These are phyloP conservation scores for Phytomonas francai DNA, from an alignment of 208 protist species.

Conservation along the genomic window DNA sequence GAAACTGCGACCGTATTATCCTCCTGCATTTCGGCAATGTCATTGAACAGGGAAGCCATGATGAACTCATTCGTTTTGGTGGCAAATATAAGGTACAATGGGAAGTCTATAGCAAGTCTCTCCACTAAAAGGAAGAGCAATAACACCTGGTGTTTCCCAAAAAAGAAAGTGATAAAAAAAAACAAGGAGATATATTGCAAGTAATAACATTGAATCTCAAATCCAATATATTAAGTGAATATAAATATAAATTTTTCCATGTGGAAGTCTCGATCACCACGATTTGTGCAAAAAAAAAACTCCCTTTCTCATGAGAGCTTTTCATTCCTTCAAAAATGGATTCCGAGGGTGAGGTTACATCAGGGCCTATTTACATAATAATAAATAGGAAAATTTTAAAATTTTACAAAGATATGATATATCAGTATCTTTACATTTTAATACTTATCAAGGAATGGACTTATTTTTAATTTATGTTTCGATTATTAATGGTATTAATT, in stretches of 20 bases:
- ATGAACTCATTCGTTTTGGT: slow-evolving; percentile 63
- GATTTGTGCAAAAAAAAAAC: background rate
- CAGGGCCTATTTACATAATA: background rate
- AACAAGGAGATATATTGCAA: background rate
- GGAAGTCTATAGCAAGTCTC: slow-evolving; percentile 41
- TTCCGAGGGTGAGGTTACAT: background rate
- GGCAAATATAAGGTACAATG: slow-evolving; percentile 65
- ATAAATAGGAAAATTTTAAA: background rate
- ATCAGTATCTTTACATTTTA: background rate
- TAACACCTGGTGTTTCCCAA: background rate
- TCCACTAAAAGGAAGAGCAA: slow-evolving; percentile 8
- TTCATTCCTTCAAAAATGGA: background rate
- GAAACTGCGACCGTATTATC: slow-evolving; percentile 61
- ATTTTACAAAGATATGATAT: background rate
- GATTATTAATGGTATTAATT: too few relatives aligned
- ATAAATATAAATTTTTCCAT: background rate
- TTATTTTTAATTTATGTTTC: background rate
- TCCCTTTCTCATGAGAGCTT: background rate
- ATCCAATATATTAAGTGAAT: background rate
- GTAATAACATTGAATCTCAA: background rate
- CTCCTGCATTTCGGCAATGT: slow-evolving; percentile 58
- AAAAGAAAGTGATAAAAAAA: background rate
- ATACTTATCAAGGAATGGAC: background rate
- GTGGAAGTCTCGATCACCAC: background rate
- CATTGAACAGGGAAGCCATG: slow-evolving; percentile 66